phyloP scores from a whole-genome alignment of 2,329 filamentous ascomycete species.

The Curvularia sp. region DNA sequence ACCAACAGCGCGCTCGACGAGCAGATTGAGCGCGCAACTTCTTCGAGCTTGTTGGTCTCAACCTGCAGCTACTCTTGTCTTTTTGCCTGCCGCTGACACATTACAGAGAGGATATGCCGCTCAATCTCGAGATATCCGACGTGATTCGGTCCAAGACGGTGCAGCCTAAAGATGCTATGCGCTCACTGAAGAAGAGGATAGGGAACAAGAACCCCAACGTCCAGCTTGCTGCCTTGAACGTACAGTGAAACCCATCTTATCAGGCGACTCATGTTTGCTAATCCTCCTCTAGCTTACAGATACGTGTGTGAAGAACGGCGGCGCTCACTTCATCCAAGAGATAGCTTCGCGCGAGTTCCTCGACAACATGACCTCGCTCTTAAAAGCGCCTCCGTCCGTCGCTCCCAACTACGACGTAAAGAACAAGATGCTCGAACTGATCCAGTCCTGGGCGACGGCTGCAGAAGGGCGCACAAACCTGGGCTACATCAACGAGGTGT shows the following conservation, averaged over 20 bases:
- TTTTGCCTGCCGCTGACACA: slow-evolving; percentile 18
- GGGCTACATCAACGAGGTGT: slow-evolving; percentile 86
- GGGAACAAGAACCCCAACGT: slow-evolving; percentile 98
- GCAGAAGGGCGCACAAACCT: slow-evolving; percentile 85
- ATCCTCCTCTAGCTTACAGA: slow-evolving; percentile 74
- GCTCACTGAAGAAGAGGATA: slow-evolving; percentile 89
- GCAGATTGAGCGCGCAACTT: slow-evolving; percentile 94
- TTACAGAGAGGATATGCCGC: slow-evolving; percentile 86
- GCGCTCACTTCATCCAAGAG: slow-evolving; percentile 90
- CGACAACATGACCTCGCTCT: slow-evolving; percentile 90
- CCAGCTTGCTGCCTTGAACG: slow-evolving; percentile 91
- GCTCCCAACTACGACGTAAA: slow-evolving; percentile 86
- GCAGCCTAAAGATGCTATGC: slow-evolving; percentile 97
- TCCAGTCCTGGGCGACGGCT: slow-evolving; percentile 91
- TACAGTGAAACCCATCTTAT: slow-evolving; percentile 51
- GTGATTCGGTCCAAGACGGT: slow-evolving; percentile 97
- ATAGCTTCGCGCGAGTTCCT: slow-evolving; percentile 98
- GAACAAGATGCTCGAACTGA: slow-evolving; percentile 87
- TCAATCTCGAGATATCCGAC: slow-evolving; percentile 98
- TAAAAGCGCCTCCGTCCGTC: slow-evolving; percentile 77
- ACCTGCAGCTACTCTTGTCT: not conserved
- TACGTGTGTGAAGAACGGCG: slow-evolving; percentile 98
- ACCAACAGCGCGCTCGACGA: slow-evolving; percentile 91
- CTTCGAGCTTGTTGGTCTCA: slow-evolving; percentile 78
- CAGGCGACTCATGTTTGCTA: slow-evolving; percentile 12